Evolutionary conservation across 768 basidiomycete genomes (phyloP).

Genomic region (Boletus patriciae): DNA sequence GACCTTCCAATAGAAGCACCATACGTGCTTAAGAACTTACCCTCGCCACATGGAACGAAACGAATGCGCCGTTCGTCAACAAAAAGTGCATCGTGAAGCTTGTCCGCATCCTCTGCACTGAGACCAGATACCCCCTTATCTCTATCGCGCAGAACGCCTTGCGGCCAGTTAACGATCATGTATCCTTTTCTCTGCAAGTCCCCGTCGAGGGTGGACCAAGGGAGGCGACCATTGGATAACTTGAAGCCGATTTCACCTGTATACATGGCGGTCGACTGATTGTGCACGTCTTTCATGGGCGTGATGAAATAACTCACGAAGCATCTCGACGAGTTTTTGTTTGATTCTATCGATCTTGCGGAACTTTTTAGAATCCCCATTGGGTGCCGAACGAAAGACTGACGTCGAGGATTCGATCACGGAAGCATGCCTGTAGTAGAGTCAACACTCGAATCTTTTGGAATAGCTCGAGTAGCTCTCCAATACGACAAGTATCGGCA

Average conservation of each 20-base stretch:
- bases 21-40: background rate
- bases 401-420: no score
- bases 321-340: conserved; percentile 3
- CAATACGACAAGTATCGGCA: no score
- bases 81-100: conserved; percentile 1
- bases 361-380: no score
- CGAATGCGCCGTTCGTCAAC: no score
- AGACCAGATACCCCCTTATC: conserved; percentile 2
- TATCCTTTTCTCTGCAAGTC: no score
- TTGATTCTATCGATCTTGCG: background rate
- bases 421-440: no score
- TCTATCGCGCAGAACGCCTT: background rate
- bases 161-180: background rate
- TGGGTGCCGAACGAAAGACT: no score
- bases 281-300: background rate
- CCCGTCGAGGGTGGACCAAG: background rate
- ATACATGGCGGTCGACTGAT: background rate
- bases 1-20: no score
- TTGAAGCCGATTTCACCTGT: background rate
- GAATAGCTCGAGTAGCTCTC: no score
- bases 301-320: conserved; percentile 2
- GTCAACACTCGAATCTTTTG: no score
- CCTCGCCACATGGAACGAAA: no score
- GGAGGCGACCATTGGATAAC: background rate
- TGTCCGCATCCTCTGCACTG: conserved; percentile 5